Conservation (phyloP, 2,329 filamentous ascomycete species). For the Sclerotinia sclerotiorum region DNA sequence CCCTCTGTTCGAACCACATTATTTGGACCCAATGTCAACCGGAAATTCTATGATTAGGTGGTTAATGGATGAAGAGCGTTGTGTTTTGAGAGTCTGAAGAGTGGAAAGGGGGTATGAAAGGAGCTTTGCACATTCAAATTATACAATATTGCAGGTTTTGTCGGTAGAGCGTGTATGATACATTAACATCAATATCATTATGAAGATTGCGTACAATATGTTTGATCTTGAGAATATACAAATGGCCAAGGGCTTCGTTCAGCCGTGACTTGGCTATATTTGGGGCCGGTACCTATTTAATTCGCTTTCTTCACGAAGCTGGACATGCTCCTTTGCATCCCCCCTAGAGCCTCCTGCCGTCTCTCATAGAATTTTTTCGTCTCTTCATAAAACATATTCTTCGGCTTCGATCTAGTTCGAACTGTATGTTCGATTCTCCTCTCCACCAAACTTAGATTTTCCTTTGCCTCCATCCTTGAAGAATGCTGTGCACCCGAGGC, state of each 20-base stretch:
- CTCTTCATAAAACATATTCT: conserved; percentile 56
- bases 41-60: conserved; percentile 86
- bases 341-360: conserved; percentile 43
- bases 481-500: conserved; percentile 73
- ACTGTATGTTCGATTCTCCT: conserved; percentile 70
- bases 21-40: conserved; percentile 93
- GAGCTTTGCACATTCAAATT: conserved; percentile 25
- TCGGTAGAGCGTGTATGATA: conserved; percentile 41
- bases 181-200: conserved; percentile 26
- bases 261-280: background rate
- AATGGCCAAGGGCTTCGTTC: background rate
- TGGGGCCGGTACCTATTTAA: background rate
- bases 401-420: conserved; percentile 67
- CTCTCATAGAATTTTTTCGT: conserved; percentile 17
- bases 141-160: conserved; percentile 29
- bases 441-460: conserved; percentile 69
- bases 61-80: conserved; percentile 13
- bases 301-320: conserved; percentile 31
- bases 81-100: conserved; percentile 9
- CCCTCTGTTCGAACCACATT: conserved; percentile 81
- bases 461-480: conserved; percentile 73
- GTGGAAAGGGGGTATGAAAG: conserved; percentile 12
- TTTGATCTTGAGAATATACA: background rate
- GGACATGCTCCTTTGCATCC: conserved; percentile 35
- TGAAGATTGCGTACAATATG: conserved; percentile 14